Conservation (phyloP, 257 asterid genomes). For the Jasminum sambac region DNA sequence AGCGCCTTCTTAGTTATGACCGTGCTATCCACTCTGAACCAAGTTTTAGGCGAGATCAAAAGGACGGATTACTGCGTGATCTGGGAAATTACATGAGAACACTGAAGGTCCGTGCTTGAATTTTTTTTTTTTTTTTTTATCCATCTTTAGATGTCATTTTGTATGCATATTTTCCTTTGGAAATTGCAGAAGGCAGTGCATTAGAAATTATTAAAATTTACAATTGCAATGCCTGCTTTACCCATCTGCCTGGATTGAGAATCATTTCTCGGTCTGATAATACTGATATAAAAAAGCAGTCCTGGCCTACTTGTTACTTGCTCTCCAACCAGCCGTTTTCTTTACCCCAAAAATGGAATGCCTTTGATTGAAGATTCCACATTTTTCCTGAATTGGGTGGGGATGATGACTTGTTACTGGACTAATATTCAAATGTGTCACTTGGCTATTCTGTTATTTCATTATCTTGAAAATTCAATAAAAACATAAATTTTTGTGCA, state of each 20-base stretch:
- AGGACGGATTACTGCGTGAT: conserved; percentile 89
- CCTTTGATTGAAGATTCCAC: neutral
- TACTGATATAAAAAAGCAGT: neutral
- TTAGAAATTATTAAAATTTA: conserved; percentile 16
- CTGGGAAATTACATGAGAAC: conserved; percentile 93
- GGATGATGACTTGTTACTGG: neutral
- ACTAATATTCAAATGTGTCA: neutral
- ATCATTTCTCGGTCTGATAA: neutral
- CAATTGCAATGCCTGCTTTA: conserved; percentile 16
- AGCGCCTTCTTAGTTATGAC: conserved; percentile 97
- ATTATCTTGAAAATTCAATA: conserved; percentile 15
- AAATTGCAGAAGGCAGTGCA: neutral
- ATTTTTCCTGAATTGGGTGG: conserved; percentile 6
- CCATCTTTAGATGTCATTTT: neutral
- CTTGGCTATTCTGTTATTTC: conserved; percentile 10
- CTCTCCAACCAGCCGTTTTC: neutral
- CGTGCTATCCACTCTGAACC: conserved; percentile 96
- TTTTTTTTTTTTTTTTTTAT: neutral
- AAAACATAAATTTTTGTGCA: conserved; percentile 34
- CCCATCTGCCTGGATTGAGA: conserved; percentile 3
- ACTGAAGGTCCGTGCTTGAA: conserved; percentile 59
- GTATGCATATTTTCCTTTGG: neutral
- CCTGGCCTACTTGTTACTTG: neutral
- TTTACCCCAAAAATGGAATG: neutral
- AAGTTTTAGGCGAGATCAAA: conserved; percentile 72